These are phyloP conservation scores for Monilinia aucupariae DNA, from an alignment of 2,329 filamentous ascomycete species.

Conservation along the genomic window DNA sequence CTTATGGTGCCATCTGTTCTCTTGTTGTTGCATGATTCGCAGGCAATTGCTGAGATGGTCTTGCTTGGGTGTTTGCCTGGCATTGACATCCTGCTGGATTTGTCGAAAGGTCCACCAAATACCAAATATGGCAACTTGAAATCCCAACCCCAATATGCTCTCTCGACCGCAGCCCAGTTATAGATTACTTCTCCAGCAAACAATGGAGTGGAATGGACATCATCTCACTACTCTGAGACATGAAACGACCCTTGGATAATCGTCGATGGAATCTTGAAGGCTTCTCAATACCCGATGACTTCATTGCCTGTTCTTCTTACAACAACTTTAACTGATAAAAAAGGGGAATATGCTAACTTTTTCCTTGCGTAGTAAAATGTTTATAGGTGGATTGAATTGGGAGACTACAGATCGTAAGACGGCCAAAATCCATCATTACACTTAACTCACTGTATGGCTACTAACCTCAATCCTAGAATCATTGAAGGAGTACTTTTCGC, in stretches of 20 bases:
- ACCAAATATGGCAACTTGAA: constrained; percentile 4
- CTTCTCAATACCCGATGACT: neutral
- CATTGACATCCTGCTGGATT: constrained; percentile 2
- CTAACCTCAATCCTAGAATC: constrained; percentile 60
- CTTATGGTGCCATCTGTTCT: constrained; percentile 35
- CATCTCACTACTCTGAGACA: neutral
- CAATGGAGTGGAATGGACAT: constrained; percentile 1
- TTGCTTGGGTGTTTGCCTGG: constrained; percentile 13
- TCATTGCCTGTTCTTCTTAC: constrained; percentile 16
- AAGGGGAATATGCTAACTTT: constrained; percentile 26
- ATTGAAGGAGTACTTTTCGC: constrained; percentile 91
- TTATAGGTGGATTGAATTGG: constrained; percentile 98
- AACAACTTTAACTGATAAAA: constrained; percentile 7
- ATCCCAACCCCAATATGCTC: constrained; percentile 10
- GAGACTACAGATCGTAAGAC: constrained; percentile 89
- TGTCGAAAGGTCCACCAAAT: constrained; percentile 10
- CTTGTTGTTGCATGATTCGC: constrained; percentile 29
- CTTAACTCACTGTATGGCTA: neutral
- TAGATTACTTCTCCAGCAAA: neutral
- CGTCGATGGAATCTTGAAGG: neutral
- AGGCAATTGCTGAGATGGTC: constrained; percentile 16
- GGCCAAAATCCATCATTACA: neutral
- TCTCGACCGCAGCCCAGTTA: constrained; percentile 13
- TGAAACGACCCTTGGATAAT: constrained; percentile 2
- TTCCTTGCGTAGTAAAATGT: constrained; percentile 78